These are phyloP conservation scores for Sedum album DNA, from an alignment of 164 flowering plant genomes.

Conservation along the genomic window DNA sequence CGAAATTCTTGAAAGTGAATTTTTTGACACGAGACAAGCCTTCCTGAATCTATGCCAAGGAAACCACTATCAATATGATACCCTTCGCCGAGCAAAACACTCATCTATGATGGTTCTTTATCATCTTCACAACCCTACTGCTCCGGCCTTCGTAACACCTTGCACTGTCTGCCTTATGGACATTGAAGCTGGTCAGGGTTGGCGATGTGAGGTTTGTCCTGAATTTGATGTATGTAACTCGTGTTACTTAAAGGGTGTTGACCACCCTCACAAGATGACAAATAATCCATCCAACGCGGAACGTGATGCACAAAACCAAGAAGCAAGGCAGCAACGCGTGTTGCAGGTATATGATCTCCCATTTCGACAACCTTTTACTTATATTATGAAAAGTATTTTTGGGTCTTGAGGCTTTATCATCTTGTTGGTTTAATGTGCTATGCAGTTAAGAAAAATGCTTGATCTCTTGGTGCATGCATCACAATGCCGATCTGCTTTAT, in stretches of 20 bases:
- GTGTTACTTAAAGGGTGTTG: slow-evolving; percentile 73
- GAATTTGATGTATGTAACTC: slow-evolving; percentile 88
- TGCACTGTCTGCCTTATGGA: slow-evolving; percentile 75
- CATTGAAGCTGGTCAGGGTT: slow-evolving; percentile 95
- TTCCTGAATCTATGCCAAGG: slow-evolving; percentile 98
- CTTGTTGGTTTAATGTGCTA: background rate
- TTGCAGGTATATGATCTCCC: slow-evolving; percentile 46
- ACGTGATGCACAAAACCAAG: slow-evolving; percentile 86
- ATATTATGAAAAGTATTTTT: background rate
- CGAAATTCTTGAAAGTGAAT: slow-evolving; percentile 96
- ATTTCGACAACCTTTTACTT: background rate
- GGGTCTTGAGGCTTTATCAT: background rate
- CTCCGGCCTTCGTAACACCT: slow-evolving; percentile 93
- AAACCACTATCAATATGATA: slow-evolving; percentile 97
- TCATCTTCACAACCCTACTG: slow-evolving; percentile 99
- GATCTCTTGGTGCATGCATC: slow-evolving; percentile 97
- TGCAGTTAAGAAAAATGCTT: slow-evolving; percentile 95
- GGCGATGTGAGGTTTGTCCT: slow-evolving; percentile 99
- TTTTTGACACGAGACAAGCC: slow-evolving; percentile 97
- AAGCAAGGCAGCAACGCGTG: slow-evolving; percentile 85
- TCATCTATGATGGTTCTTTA: slow-evolving; percentile 99
- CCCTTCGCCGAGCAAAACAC: slow-evolving; percentile 96
- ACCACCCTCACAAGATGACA: slow-evolving; percentile 92
- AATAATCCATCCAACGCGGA: slow-evolving; percentile 81
- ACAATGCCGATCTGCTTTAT: slow-evolving; percentile 74